Conservation (phyloP, 108 stramenopile genomes). For the Nitzschia sp. region DNA sequence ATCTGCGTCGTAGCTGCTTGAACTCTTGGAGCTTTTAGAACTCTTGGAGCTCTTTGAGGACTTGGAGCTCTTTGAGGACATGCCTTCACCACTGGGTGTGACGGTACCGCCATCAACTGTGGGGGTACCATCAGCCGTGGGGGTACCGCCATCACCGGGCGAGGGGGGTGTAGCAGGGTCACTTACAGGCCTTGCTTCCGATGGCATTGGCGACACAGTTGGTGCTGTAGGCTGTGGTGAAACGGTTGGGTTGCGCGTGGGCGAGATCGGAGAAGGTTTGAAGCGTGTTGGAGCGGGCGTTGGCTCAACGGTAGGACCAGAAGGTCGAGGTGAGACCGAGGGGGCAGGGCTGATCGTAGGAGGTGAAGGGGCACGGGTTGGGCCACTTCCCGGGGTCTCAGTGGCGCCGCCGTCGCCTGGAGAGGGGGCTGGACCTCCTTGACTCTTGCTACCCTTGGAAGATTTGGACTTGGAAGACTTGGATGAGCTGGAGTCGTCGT, state of each 20-base stretch:
- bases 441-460: neutral
- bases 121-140: neutral
- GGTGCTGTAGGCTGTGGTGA: slow-evolving; percentile 7
- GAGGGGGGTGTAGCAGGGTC: neutral
- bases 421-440: neutral
- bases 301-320: neutral
- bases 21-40: neutral
- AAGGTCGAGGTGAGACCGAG: neutral
- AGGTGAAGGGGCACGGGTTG: neutral
- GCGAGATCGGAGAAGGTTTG: slow-evolving; percentile 1
- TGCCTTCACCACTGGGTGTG: neutral
- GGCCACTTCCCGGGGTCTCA: neutral
- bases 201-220: slow-evolving; percentile 1
- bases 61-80: neutral
- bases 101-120: neutral
- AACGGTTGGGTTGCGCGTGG: neutral
- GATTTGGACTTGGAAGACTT: neutral
- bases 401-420: neutral
- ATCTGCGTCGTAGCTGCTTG: neutral
- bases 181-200: neutral
- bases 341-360: neutral
- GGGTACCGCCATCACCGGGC: neutral
- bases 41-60: neutral
- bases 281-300: neutral
- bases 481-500: neutral